phyloP scores from a whole-genome alignment of 306 rosid genomes.

The Hippophae rhamnoides region DNA sequence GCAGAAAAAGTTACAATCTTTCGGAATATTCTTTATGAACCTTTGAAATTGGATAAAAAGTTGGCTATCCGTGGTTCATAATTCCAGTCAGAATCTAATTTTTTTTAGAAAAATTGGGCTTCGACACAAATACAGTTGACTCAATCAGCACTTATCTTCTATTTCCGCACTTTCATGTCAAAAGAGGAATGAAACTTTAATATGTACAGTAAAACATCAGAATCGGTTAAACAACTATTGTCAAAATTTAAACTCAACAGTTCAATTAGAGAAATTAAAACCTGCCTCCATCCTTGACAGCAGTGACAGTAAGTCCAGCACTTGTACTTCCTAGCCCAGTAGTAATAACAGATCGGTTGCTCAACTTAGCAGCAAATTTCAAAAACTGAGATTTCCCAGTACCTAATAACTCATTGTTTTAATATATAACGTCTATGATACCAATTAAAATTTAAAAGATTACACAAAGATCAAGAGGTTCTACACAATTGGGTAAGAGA shows the following conservation, averaged over 20 bases:
- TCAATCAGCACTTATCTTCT: too few species aligned
- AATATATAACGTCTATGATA: not conserved
- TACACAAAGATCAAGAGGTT: not conserved
- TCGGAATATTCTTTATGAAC: too few species aligned
- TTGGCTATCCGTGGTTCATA: too few species aligned
- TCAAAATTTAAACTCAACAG: not conserved
- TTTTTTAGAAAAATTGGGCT: too few species aligned
- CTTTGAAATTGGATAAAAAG: too few species aligned
- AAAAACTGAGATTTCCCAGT: constrained; percentile 94
- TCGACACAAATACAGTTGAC: too few species aligned
- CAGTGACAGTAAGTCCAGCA: constrained; percentile 92
- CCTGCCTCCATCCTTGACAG: constrained; percentile 90
- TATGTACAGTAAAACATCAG: constrained; percentile 5
- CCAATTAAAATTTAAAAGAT: not conserved
- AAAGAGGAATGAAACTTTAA: constrained; percentile 13
- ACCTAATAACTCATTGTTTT: constrained; percentile 33
- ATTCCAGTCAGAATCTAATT: too few species aligned
- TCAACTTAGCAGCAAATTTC: constrained; percentile 86
- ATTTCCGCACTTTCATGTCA: too few species aligned
- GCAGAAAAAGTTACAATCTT: too few species aligned
- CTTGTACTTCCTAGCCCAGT: constrained; percentile 98
- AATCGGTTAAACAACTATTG: constrained; percentile 5
- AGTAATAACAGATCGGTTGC: constrained; percentile 90
- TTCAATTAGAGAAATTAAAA: constrained; percentile 1
- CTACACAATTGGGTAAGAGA: not conserved